Evolutionary conservation across 78 protist species (phyloP).

Genomic region (Dictyostelium discoideum): DNA sequence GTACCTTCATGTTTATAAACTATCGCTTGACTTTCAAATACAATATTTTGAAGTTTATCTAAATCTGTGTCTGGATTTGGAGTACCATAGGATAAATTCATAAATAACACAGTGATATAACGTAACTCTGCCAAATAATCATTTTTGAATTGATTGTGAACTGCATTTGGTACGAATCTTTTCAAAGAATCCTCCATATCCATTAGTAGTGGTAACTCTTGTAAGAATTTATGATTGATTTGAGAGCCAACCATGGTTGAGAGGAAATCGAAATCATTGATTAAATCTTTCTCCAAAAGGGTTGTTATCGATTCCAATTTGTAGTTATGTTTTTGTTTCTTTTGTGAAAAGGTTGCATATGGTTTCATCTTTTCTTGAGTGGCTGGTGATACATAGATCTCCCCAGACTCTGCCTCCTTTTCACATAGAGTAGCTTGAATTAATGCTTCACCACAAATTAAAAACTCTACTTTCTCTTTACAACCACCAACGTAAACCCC

Average conservation of each 20-base stretch:
- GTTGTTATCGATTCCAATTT: constrained; percentile 15
- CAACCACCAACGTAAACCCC: constrained; percentile 89
- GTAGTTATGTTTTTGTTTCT: constrained; percentile 7
- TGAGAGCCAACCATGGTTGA: background rate
- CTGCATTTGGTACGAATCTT: constrained; percentile 72
- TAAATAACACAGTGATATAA: constrained; percentile 75
- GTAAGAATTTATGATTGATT: constrained; percentile 23
- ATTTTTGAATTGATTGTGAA: constrained; percentile 33
- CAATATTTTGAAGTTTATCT: constrained; percentile 39
- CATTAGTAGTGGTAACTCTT: constrained; percentile 55
- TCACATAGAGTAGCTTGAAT: constrained; percentile 81
- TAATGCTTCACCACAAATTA: constrained; percentile 85
- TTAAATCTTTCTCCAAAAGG: constrained; percentile 9
- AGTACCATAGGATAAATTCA: constrained; percentile 33
- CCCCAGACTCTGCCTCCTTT: constrained; percentile 85
- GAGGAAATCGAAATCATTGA: background rate
- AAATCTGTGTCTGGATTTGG: constrained; percentile 47
- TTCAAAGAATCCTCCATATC: constrained; percentile 68
- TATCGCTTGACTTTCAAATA: constrained; percentile 50
- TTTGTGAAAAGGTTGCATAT: constrained; percentile 4
- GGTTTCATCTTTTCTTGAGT: constrained; percentile 45
- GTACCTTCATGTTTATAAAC: constrained; percentile 80
- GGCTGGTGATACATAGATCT: constrained; percentile 68
- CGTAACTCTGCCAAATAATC: constrained; percentile 84
- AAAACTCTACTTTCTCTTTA: constrained; percentile 79